Evolutionary conservation across 345 rosid species (phyloP).

Genomic region (Populus alba): DNA sequence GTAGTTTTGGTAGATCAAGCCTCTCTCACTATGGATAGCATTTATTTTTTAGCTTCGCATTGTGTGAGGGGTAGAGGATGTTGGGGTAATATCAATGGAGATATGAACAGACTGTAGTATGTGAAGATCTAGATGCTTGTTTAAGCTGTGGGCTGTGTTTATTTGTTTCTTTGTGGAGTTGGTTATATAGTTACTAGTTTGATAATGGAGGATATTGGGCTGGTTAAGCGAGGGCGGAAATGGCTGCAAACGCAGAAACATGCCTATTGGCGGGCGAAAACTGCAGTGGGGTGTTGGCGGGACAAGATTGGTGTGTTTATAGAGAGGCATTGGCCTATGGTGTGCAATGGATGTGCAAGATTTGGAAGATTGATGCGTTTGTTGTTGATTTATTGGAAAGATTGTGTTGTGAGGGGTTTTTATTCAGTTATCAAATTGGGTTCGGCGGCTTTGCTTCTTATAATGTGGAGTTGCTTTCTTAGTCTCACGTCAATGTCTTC

Average conservation of each 20-base stretch:
- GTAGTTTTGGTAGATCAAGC: background rate
- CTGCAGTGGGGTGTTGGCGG: slow-evolving; percentile 35
- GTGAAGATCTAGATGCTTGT: background rate
- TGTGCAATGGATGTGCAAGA: slow-evolving; percentile 63
- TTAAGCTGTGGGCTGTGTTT: background rate
- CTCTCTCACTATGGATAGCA: slow-evolving; percentile 7
- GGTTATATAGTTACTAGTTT: background rate
- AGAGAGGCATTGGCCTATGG: slow-evolving; percentile 88
- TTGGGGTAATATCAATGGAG: slow-evolving; percentile 1
- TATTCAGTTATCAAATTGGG: slow-evolving; percentile 65
- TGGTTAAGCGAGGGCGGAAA: slow-evolving; percentile 81
- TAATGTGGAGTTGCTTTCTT: slow-evolving; percentile 98
- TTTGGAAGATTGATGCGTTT: slow-evolving; percentile 38
- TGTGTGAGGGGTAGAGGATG: background rate
- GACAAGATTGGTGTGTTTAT: slow-evolving; percentile 54
- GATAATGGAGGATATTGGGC: slow-evolving; percentile 84
- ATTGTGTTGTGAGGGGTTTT: slow-evolving; percentile 63
- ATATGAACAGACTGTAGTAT: background rate
- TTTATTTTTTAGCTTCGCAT: background rate
- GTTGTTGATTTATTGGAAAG: slow-evolving; percentile 67
- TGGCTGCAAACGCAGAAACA: slow-evolving; percentile 81
- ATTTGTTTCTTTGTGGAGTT: background rate
- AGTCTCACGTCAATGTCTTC: slow-evolving; percentile 87
- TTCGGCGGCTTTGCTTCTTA: slow-evolving; percentile 78
- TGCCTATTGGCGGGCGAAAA: slow-evolving; percentile 40